Percentiles rank a stretch among this genome's conserved stretches.
phyloP scores from a whole-genome alignment of 495 filamentous ascomycete genomes.

The Penicillium dipodomyicola region DNA sequence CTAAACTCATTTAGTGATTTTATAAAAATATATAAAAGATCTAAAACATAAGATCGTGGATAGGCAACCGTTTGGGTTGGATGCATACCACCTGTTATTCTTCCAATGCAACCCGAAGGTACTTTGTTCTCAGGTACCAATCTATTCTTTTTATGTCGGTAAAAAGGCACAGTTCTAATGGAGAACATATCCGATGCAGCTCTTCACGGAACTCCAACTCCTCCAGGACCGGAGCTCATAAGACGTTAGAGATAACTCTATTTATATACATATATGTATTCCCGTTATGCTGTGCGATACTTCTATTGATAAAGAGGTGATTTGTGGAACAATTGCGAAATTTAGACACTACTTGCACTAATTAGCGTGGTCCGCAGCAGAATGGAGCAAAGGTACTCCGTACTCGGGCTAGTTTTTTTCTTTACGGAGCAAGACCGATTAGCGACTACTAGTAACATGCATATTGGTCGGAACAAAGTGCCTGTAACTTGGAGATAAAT shows the following conservation, averaged over 20 bases:
- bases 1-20: neutral
- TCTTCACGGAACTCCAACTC: neutral
- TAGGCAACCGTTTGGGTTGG: constrained; percentile 5
- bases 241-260: neutral
- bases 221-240: constrained; percentile 6
- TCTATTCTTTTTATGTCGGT: neutral
- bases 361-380: constrained; percentile 3
- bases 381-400: constrained; percentile 1
- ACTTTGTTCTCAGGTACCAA: constrained; percentile 5
- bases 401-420: neutral
- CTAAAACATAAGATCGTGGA: neutral
- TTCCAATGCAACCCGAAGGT: neutral
- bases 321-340: constrained; percentile 14
- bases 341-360: neutral
- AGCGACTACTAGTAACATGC: neutral
- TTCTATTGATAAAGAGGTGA: neutral
- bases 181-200: constrained; percentile 26
- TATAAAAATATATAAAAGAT: neutral
- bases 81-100: neutral
- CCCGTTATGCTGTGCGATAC: neutral
- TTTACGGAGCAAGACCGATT: neutral
- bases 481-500: neutral
- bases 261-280: neutral
- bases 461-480: constrained; percentile 6
- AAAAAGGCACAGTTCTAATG: neutral